A percentile compares a stretch with the other conserved stretches of the same genome.
Conservation (phyloP, 495 filamentous ascomycete species). For the Hypoxylon lienhwacheense region DNA sequence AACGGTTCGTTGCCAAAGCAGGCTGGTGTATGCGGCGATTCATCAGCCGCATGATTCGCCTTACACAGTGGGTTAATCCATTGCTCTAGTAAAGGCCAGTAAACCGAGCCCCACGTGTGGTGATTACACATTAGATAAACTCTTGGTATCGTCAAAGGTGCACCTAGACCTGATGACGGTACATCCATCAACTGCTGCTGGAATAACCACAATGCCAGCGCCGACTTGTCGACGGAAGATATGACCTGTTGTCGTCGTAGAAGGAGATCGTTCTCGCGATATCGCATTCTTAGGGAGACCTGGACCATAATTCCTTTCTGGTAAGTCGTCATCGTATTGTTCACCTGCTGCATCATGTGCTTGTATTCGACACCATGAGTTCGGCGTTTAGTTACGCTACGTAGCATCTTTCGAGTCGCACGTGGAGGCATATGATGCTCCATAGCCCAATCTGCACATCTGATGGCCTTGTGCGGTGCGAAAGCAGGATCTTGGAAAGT, state of each 20-base stretch:
- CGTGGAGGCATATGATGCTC: constrained; percentile 33
- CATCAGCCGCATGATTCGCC: background rate
- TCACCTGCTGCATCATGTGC: constrained; percentile 24
- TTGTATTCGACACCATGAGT: constrained; percentile 27
- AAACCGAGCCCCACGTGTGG: constrained; percentile 3
- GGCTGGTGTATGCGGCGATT: background rate
- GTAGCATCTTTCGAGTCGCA: constrained; percentile 27
- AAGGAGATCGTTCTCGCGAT: constrained; percentile 19
- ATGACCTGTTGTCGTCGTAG: constrained; percentile 24
- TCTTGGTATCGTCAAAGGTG: constrained; percentile 6
- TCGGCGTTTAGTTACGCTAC: constrained; percentile 26
- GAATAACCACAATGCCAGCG: constrained; percentile 22
- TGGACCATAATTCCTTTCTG: constrained; percentile 24
- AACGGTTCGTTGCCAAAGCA: constrained; percentile 15
- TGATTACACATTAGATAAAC: constrained; percentile 22
- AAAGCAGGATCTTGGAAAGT: constrained; percentile 21
- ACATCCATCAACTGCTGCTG: constrained; percentile 7
- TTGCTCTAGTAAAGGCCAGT: constrained; percentile 2
- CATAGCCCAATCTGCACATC: constrained; percentile 24
- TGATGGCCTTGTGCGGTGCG: constrained; percentile 11
- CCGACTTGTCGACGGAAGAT: constrained; percentile 24
- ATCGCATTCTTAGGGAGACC: constrained; percentile 17
- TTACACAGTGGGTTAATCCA: constrained; percentile 8
- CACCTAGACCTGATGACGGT: background rate
- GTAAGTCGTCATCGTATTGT: constrained; percentile 23